A percentile compares a stretch with the other conserved stretches of the same genome.
These are phyloP conservation scores for Metarhizium rileyi DNA, from an alignment of 2,329 filamentous ascomycete species.

Conservation along the genomic window DNA sequence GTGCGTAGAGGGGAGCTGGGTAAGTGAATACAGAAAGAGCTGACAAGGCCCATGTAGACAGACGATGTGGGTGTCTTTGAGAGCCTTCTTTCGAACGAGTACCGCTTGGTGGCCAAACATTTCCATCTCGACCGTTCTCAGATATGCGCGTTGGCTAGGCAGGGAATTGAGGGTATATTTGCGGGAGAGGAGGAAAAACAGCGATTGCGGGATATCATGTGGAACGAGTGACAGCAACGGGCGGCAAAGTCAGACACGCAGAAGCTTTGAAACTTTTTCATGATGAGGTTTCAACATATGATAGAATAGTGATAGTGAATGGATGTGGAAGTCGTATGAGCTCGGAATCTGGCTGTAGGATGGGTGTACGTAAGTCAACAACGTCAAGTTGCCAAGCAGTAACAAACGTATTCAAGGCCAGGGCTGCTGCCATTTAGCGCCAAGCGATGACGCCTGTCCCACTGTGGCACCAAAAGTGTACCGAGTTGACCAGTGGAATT, in stretches of 20 bases:
- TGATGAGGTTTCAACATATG: not conserved
- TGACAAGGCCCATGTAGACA: slow-evolving; percentile 40
- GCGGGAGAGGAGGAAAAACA: slow-evolving; percentile 51
- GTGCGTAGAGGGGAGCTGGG: not conserved
- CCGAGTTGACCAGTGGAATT: no score
- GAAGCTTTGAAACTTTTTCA: not conserved
- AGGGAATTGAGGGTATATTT: slow-evolving; percentile 58
- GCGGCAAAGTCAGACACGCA: not conserved
- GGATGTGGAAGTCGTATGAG: not conserved
- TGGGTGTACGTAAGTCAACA: no score
- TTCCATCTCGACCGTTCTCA: slow-evolving; percentile 45
- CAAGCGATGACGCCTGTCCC: no score
- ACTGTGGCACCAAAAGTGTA: no score
- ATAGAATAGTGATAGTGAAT: no score
- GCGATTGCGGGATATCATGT: slow-evolving; percentile 43
- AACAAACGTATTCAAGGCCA: no score
- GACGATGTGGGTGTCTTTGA: slow-evolving; percentile 79
- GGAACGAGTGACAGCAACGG: slow-evolving; percentile 17
- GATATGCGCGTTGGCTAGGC: slow-evolving; percentile 46
- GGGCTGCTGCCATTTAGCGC: no score
- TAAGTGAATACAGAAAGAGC: not conserved
- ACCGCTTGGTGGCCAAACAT: slow-evolving; percentile 59
- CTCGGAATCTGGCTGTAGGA: no score
- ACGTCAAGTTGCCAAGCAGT: no score
- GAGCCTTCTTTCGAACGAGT: slow-evolving; percentile 68